Conservation (phyloP, 805 yeast genomes). For the Tetrapisispora arboricola region DNA sequence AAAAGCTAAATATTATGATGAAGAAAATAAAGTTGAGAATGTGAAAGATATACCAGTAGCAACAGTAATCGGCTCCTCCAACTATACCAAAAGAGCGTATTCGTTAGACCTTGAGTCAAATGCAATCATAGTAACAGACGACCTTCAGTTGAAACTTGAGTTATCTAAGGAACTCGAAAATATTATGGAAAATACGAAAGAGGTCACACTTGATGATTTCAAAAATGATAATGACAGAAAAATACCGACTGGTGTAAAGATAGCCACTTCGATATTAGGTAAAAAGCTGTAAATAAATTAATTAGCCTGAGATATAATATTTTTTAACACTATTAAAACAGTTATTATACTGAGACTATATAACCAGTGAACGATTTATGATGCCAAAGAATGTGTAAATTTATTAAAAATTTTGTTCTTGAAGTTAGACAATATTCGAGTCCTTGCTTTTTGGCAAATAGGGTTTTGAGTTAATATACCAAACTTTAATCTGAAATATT, state of each 20-base stretch:
- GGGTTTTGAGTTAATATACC: slow-evolving; percentile 16
- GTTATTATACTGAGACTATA: not conserved
- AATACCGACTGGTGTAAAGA: slow-evolving; percentile 50
- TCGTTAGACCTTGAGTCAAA: slow-evolving; percentile 81
- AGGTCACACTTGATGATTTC: slow-evolving; percentile 52
- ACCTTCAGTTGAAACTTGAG: slow-evolving; percentile 41
- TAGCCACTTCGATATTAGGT: slow-evolving; percentile 56
- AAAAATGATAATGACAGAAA: slow-evolving; percentile 47
- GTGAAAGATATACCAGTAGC: slow-evolving; percentile 42
- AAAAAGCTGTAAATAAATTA: slow-evolving; percentile 35
- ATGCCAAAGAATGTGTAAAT: too few species aligned
- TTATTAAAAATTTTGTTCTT: too few species aligned
- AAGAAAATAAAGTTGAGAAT: slow-evolving; percentile 5
- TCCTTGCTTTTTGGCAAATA: slow-evolving; percentile 12
- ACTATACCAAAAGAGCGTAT: slow-evolving; percentile 86
- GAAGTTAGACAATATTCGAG: not conserved
- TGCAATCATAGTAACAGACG: slow-evolving; percentile 66
- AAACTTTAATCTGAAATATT: slow-evolving; percentile 20
- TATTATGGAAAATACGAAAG: slow-evolving; percentile 42
- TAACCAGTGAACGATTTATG: too few species aligned
- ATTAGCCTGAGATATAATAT: too few species aligned
- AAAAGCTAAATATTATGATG: slow-evolving; percentile 8
- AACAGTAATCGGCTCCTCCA: slow-evolving; percentile 85
- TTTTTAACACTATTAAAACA: not conserved
- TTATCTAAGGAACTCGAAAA: slow-evolving; percentile 59